Conservation (phyloP, 345 rosid species). For the Microthlaspi erraticum region DNA sequence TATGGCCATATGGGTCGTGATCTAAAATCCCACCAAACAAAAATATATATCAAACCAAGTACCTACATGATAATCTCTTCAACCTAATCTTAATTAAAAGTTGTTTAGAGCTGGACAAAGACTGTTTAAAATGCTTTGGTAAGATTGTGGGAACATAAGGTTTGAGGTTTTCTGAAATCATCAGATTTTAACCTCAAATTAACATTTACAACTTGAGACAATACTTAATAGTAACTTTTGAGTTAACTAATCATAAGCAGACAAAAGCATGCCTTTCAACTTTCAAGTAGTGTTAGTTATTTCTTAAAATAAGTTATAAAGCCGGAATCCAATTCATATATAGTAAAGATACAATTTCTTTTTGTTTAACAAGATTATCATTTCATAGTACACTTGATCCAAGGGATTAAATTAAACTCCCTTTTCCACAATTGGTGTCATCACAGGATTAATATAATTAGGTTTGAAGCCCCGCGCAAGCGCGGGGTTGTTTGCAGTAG, state of each 20-base stretch:
- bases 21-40: slow-evolving; percentile 35
- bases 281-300: slow-evolving; percentile 15
- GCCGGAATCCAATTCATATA: slow-evolving; percentile 18
- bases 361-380: slow-evolving; percentile 7
- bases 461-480: too few species aligned
- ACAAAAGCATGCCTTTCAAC: slow-evolving; percentile 24
- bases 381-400: slow-evolving; percentile 11
- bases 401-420: background rate
- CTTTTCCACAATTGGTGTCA: slow-evolving; percentile 20
- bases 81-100: slow-evolving; percentile 18
- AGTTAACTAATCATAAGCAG: slow-evolving; percentile 17
- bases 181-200: background rate
- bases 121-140: slow-evolving; percentile 2
- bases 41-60: slow-evolving; percentile 1
- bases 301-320: slow-evolving; percentile 1
- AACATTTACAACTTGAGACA: slow-evolving; percentile 19
- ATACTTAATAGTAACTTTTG: background rate
- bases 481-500: too few species aligned
- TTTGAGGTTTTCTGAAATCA: background rate
- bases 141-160: slow-evolving; percentile 23
- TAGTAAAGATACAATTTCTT: background rate
- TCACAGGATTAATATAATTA: background rate
- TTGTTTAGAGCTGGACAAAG: background rate
- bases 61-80: slow-evolving; percentile 18
- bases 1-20: slow-evolving; percentile 28